phyloP scores from a whole-genome alignment of 345 rosid genomes.

The Lumnitzera racemosa region DNA sequence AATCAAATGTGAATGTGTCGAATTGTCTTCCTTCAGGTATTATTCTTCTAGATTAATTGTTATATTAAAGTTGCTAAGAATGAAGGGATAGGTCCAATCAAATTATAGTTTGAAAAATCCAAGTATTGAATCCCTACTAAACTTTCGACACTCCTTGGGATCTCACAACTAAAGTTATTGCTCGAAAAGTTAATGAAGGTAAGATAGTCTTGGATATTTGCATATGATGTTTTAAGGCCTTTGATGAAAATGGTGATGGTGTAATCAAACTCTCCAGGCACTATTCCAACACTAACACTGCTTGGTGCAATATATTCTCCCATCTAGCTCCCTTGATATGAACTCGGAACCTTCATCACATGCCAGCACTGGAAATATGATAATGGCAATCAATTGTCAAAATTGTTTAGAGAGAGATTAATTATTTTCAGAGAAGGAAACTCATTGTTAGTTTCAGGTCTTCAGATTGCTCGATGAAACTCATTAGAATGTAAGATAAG shows the following conservation, averaged over 20 bases:
- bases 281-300: too few relatives aligned
- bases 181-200: conserved; percentile 1
- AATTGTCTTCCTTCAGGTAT: conserved; percentile 17
- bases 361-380: conserved; percentile 5
- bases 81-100: conserved; percentile 1
- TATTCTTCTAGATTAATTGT: conserved; percentile 3
- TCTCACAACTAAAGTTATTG: conserved; percentile 2
- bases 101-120: not conserved
- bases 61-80: not conserved
- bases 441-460: not conserved
- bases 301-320: too few relatives aligned
- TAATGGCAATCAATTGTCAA: not conserved
- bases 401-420: not conserved
- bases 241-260: conserved; percentile 4
- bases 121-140: not conserved
- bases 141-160: not conserved
- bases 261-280: not conserved
- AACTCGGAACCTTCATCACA: not conserved
- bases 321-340: not conserved
- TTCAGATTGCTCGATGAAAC: not conserved
- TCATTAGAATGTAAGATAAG: not conserved
- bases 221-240: conserved; percentile 1
- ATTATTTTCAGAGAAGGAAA: not conserved
- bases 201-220: not conserved
- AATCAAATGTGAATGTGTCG: conserved; percentile 1